phyloP scores from a whole-genome alignment of 2,329 filamentous ascomycete species.

The Trichoderma hamatum region DNA sequence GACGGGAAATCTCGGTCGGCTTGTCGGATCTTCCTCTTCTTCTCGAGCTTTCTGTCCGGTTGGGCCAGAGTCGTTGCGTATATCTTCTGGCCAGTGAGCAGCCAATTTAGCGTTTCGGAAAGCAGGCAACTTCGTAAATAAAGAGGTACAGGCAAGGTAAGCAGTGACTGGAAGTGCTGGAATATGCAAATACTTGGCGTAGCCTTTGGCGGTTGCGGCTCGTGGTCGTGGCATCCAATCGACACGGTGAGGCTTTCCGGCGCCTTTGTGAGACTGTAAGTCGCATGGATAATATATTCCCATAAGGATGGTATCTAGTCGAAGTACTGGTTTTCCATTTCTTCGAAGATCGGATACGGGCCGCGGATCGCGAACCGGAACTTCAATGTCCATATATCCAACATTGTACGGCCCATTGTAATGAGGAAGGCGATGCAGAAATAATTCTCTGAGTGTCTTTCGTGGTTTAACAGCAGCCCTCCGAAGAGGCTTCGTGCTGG shows the following conservation, averaged over 20 bases:
- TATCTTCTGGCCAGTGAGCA: constrained; percentile 53
- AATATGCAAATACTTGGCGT: constrained; percentile 62
- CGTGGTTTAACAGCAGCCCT: constrained; percentile 35
- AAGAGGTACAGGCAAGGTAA: constrained; percentile 59
- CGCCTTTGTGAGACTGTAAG: constrained; percentile 38
- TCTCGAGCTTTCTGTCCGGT: constrained; percentile 39
- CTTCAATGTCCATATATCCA: constrained; percentile 68
- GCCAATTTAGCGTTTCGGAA: constrained; percentile 63
- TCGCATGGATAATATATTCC: constrained; percentile 67
- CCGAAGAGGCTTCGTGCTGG: constrained; percentile 15
- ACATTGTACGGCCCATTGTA: constrained; percentile 69
- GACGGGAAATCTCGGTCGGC: constrained; percentile 58
- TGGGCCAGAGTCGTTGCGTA: constrained; percentile 41
- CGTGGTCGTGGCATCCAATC: constrained; percentile 66
- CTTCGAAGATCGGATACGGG: constrained; percentile 47
- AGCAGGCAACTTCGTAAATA: constrained; percentile 67
- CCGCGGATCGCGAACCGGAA: constrained; percentile 53
- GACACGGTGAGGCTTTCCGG: constrained; percentile 53
- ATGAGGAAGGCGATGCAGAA: constrained; percentile 56
- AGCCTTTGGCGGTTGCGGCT: constrained; percentile 59
- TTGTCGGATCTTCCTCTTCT: not conserved
- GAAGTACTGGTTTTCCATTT: constrained; percentile 44
- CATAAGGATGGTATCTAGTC: constrained; percentile 61
- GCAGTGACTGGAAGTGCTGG: constrained; percentile 52
- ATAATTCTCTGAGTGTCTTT: constrained; percentile 42